Conservation (phyloP, 495 filamentous ascomycete genomes). For the Xylaria acuta region DNA sequence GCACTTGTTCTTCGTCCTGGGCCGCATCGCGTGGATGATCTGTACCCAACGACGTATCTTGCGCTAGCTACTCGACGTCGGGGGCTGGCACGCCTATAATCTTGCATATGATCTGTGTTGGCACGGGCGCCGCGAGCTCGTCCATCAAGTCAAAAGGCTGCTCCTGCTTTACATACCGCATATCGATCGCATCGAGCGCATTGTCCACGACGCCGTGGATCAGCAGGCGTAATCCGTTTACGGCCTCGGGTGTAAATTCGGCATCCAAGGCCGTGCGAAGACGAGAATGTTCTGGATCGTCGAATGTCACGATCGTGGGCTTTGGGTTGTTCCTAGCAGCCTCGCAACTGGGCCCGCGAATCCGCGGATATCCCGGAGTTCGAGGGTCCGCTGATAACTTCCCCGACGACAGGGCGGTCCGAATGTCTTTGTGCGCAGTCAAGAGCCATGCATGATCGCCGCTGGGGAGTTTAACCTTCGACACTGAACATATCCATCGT, state of each 20-base stretch:
- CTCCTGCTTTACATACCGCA: conserved; percentile 25
- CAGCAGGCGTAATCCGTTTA: conserved; percentile 31
- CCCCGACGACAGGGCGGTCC: conserved; percentile 48
- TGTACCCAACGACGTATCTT: conserved; percentile 21
- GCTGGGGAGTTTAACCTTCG: conserved; percentile 53
- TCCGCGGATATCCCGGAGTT: conserved; percentile 52
- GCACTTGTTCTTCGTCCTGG: conserved; percentile 37
- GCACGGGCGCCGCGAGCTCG: conserved; percentile 39
- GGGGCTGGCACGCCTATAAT: not conserved
- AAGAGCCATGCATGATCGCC: conserved; percentile 52
- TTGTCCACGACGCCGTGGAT: conserved; percentile 43
- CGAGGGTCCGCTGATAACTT: conserved; percentile 45
- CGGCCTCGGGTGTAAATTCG: not conserved
- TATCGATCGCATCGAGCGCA: conserved; percentile 36
- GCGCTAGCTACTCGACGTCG: not conserved
- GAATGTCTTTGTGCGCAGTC: conserved; percentile 54
- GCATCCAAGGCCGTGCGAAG: not conserved
- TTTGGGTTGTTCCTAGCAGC: not conserved
- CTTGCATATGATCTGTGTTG: conserved; percentile 32
- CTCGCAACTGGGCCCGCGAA: conserved; percentile 27
- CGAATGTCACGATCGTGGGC: conserved; percentile 4
- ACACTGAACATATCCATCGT: conserved; percentile 47
- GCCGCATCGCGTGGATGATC: conserved; percentile 33
- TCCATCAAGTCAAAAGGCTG: conserved; percentile 39
- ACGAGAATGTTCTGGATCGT: not conserved